Percentiles rank a stretch among this genome's conserved stretches.
These are phyloP conservation scores for Rhododendron vialii DNA, from an alignment of 148 eudicot genomes.

Conservation along the genomic window DNA sequence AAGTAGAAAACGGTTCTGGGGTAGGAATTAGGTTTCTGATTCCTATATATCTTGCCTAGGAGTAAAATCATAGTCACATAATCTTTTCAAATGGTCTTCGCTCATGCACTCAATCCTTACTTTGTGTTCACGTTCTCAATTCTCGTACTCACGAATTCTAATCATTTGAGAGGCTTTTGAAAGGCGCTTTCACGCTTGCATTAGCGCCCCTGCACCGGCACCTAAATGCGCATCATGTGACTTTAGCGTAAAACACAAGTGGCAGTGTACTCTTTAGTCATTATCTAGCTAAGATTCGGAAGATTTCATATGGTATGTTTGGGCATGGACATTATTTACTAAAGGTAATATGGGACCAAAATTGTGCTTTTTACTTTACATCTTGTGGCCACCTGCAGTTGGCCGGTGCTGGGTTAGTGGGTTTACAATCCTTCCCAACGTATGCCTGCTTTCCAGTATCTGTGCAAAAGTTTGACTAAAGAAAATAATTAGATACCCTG, in stretches of 20 bases:
- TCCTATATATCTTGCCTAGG: not conserved
- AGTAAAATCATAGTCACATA: no score
- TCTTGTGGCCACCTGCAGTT: not conserved
- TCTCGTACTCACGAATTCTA: no score
- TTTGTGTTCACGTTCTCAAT: no score
- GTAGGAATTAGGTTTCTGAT: not conserved
- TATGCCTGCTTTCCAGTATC: not conserved
- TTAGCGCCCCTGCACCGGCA: no score
- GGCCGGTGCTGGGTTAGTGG: not conserved
- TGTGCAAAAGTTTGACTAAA: not conserved
- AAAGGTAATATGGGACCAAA: not conserved
- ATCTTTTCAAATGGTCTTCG: no score
- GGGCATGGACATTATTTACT: not conserved
- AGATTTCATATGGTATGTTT: not conserved
- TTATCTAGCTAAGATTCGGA: not conserved
- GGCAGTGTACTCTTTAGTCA: not conserved
- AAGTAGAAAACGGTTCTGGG: no score
- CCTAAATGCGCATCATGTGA: no score
- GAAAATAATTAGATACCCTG: not conserved
- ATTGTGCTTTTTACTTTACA: not conserved
- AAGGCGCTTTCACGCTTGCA: no score
- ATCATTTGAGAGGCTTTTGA: no score
- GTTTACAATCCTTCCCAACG: not conserved
- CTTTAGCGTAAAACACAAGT: no score
- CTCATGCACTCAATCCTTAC: no score